phyloP scores from a whole-genome alignment of 2,329 filamentous ascomycete genomes.

The Aspergillus amoenus region DNA sequence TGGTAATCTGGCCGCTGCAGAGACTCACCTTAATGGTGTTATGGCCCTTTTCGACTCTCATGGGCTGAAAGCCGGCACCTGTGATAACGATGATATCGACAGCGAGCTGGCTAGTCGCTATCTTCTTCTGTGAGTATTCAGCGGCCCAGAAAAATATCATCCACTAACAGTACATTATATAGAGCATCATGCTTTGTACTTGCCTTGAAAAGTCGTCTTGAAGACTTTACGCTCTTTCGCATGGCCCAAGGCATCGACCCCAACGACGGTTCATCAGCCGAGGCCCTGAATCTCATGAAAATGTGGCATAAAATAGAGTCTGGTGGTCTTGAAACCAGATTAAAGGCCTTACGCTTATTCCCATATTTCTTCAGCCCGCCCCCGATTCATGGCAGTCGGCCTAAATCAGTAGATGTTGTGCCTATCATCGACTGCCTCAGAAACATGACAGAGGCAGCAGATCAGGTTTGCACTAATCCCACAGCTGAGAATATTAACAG shows the following conservation, averaged over 20 bases:
- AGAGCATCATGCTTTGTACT: not conserved
- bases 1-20: not conserved
- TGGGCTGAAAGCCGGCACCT: not conserved
- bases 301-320: slow-evolving; percentile 1
- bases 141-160: not conserved
- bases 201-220: not conserved
- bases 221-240: not conserved
- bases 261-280: not conserved
- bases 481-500: not conserved
- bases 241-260: not conserved
- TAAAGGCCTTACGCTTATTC: not conserved
- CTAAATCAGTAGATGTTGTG: not conserved
- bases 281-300: not conserved
- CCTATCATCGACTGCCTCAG: not conserved
- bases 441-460: not conserved
- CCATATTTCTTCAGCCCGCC: slow-evolving; percentile 1
- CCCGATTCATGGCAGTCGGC: not conserved
- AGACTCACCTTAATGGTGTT: not conserved
- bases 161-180: not conserved
- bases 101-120: not conserved
- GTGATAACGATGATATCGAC: not conserved
- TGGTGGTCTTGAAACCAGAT: not conserved
- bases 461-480: not conserved
- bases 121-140: not conserved
- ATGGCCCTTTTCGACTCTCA: not conserved